Conservation (phyloP, 2,329 filamentous ascomycete genomes). For the Hymenoscyphus linearis region DNA sequence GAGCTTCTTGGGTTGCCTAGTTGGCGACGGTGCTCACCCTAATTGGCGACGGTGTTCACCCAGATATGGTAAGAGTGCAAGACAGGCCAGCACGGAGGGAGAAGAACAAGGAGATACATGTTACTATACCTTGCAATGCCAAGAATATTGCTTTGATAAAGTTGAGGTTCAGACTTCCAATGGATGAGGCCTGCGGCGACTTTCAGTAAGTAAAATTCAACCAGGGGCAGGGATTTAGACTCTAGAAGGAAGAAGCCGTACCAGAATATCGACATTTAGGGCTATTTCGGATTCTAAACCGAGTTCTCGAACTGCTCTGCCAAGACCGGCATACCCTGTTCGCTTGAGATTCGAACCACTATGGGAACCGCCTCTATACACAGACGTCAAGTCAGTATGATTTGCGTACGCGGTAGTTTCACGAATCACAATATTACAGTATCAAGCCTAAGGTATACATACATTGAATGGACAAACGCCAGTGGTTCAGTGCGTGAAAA, state of each 20-base stretch:
- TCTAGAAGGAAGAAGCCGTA: conserved; percentile 35
- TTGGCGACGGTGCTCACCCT: background rate
- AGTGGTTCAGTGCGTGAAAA: conserved; percentile 67
- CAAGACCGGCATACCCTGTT: conserved; percentile 72
- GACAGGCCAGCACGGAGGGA: background rate
- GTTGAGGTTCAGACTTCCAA: conserved; percentile 68
- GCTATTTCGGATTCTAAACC: conserved; percentile 50
- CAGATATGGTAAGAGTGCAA: conserved; percentile 1
- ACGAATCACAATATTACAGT: too few relatives aligned
- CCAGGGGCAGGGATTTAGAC: conserved; percentile 1
- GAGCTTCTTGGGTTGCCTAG: background rate
- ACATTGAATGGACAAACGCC: conserved; percentile 84
- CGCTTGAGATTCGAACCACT: conserved; percentile 40
- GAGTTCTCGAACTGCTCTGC: conserved; percentile 58
- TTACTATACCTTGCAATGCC: conserved; percentile 46
- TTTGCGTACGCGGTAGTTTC: background rate
- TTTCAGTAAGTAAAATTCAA: conserved; percentile 11
- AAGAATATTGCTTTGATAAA: conserved; percentile 57
- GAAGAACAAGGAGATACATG: background rate
- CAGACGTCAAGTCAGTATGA: background rate
- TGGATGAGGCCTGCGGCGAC: conserved; percentile 61
- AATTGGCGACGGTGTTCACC: background rate
- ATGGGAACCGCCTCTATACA: conserved; percentile 50
- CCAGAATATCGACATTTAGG: conserved; percentile 69
- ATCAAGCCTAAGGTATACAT: conserved; percentile 31